Evolutionary conservation across 2,329 filamentous ascomycete genomes (phyloP), one percentile per base, ranked within the genome.

Genomic region (Phyllachora maydis): DNA sequence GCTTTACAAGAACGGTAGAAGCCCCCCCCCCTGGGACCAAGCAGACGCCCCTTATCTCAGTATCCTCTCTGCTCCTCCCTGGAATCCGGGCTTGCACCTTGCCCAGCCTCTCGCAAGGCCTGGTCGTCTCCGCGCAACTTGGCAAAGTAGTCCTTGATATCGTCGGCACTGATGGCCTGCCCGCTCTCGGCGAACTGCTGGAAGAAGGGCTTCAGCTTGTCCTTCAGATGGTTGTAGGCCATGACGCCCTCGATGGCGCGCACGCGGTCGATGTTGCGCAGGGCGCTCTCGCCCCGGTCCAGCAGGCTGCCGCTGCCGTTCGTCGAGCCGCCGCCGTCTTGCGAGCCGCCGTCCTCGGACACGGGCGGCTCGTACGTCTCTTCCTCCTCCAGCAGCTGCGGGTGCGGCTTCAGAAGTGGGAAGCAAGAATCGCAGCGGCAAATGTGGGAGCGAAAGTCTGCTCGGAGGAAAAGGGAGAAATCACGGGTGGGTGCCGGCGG

Each of bases 61-160:
- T 58, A 65, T 1, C 63, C 61, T 24, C 53, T 53, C 41, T 68
- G 60, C 38, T 65, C 62, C 29, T 43, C 45, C 25, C 60, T 46
- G 11, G 43, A 32, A 27, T 49, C 49, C 4, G 39, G 46, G 3
- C 47, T 49, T 6, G 61, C 62, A 13, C 52, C 54, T 26, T 60
- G 56, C 9, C 59, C 61, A 1, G 70, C 71, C 32, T 68, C 62
- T 35, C 55, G 56, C 27, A 81, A 78, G 0, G 57, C 76, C 35
- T 75, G 54, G 21, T 81, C 77, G 46, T 95, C 88, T 28, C 88
- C 88, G 32, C 88, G 65, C 35, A 98, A 50, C 52, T 88, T 85
- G 24, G 85, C 85, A 59, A 98, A 98, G 45, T 93, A 92, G 3
- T 67, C 67, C 47, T 93, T 98, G 48, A 98, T 88, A 47, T 95